Evolutionary conservation across 495 filamentous ascomycete species (phyloP).

Genomic region (Aspergillus biplanus): DNA sequence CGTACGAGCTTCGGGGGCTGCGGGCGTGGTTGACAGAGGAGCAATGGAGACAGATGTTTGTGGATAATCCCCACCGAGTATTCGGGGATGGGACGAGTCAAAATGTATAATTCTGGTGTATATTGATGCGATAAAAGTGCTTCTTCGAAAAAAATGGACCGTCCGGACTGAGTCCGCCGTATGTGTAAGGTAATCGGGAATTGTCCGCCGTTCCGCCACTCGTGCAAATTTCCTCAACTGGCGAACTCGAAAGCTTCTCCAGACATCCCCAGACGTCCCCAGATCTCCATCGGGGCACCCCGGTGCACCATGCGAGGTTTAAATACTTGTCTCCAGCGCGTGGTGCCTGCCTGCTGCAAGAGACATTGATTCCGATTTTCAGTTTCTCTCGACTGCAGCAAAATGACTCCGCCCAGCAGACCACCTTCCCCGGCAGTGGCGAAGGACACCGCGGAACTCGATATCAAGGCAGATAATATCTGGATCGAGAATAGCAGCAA

Average conservation of each 20-base stretch:
- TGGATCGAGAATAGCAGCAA: slow-evolving; percentile 23
- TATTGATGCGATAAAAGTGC: neutral
- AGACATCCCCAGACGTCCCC: neutral
- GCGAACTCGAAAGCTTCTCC: neutral
- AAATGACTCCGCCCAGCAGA: neutral
- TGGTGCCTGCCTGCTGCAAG: neutral
- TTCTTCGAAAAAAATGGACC: neutral
- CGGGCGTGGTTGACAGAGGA: slow-evolving; percentile 18
- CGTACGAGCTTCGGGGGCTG: slow-evolving; percentile 15
- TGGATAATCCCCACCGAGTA: slow-evolving; percentile 20
- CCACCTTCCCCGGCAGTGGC: neutral
- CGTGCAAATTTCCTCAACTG: neutral
- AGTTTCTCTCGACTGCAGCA: neutral
- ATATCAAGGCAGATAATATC: slow-evolving; percentile 10
- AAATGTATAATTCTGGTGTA: neutral
- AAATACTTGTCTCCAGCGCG: neutral
- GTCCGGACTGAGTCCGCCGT: neutral
- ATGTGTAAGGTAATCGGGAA: neutral
- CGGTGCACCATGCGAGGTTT: neutral
- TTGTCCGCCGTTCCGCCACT: neutral
- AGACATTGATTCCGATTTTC: neutral
- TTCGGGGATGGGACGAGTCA: slow-evolving; percentile 1
- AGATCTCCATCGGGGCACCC: neutral
- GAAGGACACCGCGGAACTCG: neutral
- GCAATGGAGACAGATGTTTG: slow-evolving; percentile 23